Conservation (phyloP, 305 asterid species). For the Stenogyne calaminthoides region DNA sequence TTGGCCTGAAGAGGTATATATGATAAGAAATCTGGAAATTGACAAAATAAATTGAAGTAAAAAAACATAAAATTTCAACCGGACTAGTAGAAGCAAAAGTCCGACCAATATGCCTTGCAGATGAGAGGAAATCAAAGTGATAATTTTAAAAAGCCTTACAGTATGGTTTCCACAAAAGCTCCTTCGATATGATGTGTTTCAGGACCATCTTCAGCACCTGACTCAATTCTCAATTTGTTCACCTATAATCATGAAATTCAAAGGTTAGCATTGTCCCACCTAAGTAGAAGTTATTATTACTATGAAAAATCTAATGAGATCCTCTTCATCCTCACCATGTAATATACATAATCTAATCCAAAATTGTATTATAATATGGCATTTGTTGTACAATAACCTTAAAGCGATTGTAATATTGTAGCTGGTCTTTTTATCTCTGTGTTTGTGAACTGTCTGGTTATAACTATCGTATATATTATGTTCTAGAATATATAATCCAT, state of each 20-base stretch:
- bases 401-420: neutral
- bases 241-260: conserved; percentile 48
- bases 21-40: conserved; percentile 26
- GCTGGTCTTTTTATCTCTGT: neutral
- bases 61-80: conserved; percentile 15
- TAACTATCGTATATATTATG: neutral
- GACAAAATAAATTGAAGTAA: conserved; percentile 5
- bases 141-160: conserved; percentile 52
- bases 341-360: neutral
- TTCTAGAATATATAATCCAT: neutral
- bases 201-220: conserved; percentile 71
- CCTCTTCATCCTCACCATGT: neutral
- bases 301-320: conserved; percentile 13
- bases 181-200: conserved; percentile 88
- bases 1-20: conserved; percentile 59
- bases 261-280: neutral
- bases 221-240: conserved; percentile 77
- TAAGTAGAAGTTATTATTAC: neutral
- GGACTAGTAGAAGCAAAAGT: conserved; percentile 18
- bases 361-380: neutral
- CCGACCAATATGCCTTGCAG: conserved; percentile 24
- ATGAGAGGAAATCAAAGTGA: conserved; percentile 22
- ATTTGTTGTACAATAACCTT: neutral
- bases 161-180: conserved; percentile 89
- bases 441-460: neutral